Base-by-base conservation (phyloP, 2,329 filamentous ascomycete species). In the Venturia oleaginea region DNA sequence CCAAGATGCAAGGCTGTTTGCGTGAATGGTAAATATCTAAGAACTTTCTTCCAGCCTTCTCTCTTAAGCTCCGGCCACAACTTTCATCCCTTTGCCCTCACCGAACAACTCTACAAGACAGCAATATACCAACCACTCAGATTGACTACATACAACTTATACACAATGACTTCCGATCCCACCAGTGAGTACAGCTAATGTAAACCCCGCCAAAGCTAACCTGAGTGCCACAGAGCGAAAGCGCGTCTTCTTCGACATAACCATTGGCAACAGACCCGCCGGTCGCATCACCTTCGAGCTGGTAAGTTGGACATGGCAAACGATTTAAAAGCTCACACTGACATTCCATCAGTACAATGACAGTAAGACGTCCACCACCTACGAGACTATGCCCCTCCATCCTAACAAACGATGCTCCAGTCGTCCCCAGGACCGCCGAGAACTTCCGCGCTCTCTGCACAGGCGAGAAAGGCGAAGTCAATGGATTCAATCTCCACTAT, bases 401-500 rank as follows among this genome's bases (percentile, higher is more conserved):
- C 37, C 69, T 69, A 64, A 69, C 42, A 51, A 11, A n/a, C 55
- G 30, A 22, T 51, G 22, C 32, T 59, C 65, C 75, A 59, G 82
- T 95, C 67, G 92, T 96, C 24, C 93, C 93, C 73, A 96, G 95
- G 81, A 97, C 93, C 5, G 91, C 89, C 68, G 92, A 97, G 72
- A 97, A 97, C 83, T 97, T 97, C 83, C 91, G 92, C 72, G 86
- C 87, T 64, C 86, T 97, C 67, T 97, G 92, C 81, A 96, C 93
- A 0, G 93, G 93, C 69, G 93, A 97, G 81, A 97, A 96, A 80
- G 93, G 93, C 67, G 71, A 83, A 30, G 90, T 91, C 69, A 78
- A 84, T 37, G 92, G 92, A 75, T 92, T 92, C 79, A 89, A 88
- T 57, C 84, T 99, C 63, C 89, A 91, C 81, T 99, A 91, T 85